Evolutionary conservation across 768 basidiomycete genomes (phyloP), one percentile per base, ranked within the genome.

Genomic region (Chalciporus sphaerocephalus): DNA sequence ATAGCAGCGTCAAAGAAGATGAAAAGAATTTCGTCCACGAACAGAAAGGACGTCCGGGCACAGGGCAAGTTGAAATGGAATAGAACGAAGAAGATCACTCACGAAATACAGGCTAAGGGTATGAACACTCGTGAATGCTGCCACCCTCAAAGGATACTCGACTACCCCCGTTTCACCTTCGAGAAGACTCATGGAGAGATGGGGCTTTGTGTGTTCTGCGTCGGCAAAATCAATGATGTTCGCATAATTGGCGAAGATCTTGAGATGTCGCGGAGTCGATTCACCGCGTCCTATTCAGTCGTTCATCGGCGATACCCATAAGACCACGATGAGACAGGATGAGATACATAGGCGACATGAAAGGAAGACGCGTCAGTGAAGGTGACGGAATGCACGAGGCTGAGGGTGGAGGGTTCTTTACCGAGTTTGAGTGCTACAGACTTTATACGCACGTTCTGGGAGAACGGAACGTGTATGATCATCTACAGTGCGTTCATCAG

Each of bases 381-480:
- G 51, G 44, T 27, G 47, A 36, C 30, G 40, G 46, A 44, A 46
- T 40, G 24, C 44, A 27, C 47, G 36, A 46, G 54, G 33, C 30
- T 30, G 20, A 5, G 33, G 34, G 38, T 38, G 43, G 35, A 50
- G 13, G 47, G 34, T 18, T 3, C 56, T 73, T 53, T 58, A 87
- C 89, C 90, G 35, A 88, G 65, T 62, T 92, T 92, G 44, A 92
- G 66, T 16, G 91, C 58, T 6, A 92, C 61, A 15, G 89, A 88
- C 48, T 79, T 79, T 34, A 92, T 62, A 37, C 87, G 74, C 20
- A 92, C 89, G 56, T 82, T 85, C 60, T 90, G 76, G 1, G 74
- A 75, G 69, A 92, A 92, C 0, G 90, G 87, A 38, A 92, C 66
- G 61, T 90, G 87, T 48, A 92, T 73, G 56, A 92, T 84, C 44